phyloP scores from a whole-genome alignment of 1,284 basidiomycete genomes.

The Cryptococcus sp. region DNA sequence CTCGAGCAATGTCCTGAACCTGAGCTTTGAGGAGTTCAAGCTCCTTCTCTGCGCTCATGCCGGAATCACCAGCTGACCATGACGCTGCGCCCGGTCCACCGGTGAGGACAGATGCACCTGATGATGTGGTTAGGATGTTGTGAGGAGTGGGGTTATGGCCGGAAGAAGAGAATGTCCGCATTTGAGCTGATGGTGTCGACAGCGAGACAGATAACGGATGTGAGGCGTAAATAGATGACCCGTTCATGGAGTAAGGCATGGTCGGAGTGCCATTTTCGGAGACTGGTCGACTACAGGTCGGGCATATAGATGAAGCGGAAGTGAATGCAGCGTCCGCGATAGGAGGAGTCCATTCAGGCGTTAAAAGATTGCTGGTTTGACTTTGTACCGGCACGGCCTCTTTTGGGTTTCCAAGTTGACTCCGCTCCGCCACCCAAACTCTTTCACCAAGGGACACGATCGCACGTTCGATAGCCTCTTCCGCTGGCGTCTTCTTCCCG shows the following conservation, averaged over 20 bases:
- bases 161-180: constrained; percentile 8
- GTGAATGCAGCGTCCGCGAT: constrained; percentile 1
- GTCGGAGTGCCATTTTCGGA: constrained; percentile 9
- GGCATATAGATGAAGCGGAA: constrained; percentile 18
- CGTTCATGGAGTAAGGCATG: constrained; percentile 12
- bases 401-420: constrained; percentile 10
- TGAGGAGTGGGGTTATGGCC: constrained; percentile 14
- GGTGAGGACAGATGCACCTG: constrained; percentile 26
- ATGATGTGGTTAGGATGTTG: constrained; percentile 24
- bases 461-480: constrained; percentile 44
- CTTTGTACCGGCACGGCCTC: constrained; percentile 2
- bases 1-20: constrained; percentile 85
- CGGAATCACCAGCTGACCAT: constrained; percentile 37
- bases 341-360: constrained; percentile 40
- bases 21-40: constrained; percentile 79
- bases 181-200: constrained; percentile 29
- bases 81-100: constrained; percentile 27
- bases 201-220: constrained; percentile 28
- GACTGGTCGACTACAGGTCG: constrained; percentile 29
- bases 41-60: constrained; percentile 62
- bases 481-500: constrained; percentile 36
- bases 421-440: constrained; percentile 28
- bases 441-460: constrained; percentile 42
- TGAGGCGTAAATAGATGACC: constrained; percentile 20
- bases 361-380: constrained; percentile 19